Percentiles rank a stretch among this genome's conserved stretches.
Evolutionary conservation across 192 early-diverging fungal genomes (phyloP).

Genomic region (Phlyctochytrium arcticum): DNA sequence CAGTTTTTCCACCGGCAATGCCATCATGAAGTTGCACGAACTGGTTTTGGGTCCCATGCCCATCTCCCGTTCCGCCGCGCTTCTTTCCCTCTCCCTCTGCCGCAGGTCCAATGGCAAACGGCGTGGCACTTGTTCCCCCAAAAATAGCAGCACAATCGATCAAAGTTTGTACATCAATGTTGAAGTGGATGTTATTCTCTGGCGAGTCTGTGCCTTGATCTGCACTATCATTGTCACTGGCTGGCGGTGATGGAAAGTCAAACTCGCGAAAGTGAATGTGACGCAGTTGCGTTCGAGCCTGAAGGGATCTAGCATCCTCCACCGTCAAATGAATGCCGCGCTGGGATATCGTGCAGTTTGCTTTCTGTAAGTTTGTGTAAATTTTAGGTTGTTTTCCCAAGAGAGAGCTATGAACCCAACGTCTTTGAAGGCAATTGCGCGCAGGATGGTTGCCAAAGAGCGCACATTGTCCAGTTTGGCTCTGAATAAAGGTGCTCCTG

Average conservation of each 20-base stretch:
- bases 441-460: constrained; percentile 48
- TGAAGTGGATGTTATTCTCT: constrained; percentile 2
- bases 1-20: not conserved
- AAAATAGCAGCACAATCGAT: constrained; percentile 28
- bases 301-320: constrained; percentile 9
- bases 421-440: constrained; percentile 35
- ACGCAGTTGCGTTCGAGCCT: constrained; percentile 1
- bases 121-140: constrained; percentile 1
- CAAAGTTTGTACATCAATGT: constrained; percentile 16
- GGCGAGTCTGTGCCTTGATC: no score
- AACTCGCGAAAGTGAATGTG: constrained; percentile 16
- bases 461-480: constrained; percentile 10
- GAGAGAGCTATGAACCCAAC: not conserved
- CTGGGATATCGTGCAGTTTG: not conserved
- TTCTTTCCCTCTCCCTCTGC: no score
- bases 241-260: not conserved
- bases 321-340: constrained; percentile 5
- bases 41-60: not conserved
- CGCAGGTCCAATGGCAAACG: not conserved
- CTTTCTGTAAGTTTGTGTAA: constrained; percentile 2
- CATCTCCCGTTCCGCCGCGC: not conserved
- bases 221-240: not conserved
- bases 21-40: not conserved
- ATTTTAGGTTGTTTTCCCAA: not conserved
- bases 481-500: not conserved